Percentiles rank a stretch among this genome's conserved stretches.
These are phyloP conservation scores for Chlamydomonas sphaeroides DNA, from an alignment of 139 green algal genomes.

Conservation along the genomic window DNA sequence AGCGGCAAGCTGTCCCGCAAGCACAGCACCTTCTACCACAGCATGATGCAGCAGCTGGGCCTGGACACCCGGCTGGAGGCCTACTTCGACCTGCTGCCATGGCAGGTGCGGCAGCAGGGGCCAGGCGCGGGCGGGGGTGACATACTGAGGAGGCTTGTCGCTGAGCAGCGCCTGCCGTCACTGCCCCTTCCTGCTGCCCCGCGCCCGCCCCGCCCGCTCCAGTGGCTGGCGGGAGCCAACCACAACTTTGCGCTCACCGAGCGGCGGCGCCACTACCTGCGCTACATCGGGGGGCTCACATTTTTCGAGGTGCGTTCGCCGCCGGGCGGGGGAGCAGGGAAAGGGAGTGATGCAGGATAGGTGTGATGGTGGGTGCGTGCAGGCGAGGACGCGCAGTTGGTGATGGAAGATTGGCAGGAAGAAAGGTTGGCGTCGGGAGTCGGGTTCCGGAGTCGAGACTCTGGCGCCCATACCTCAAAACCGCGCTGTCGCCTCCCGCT, in stretches of 20 bases:
- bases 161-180: background rate
- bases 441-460: no score
- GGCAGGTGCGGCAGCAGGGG: conserved; percentile 43
- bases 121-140: background rate
- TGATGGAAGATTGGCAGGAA: no score
- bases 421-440: no score
- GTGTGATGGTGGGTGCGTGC: no score
- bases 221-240: conserved; percentile 63
- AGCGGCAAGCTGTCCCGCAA: conserved; percentile 60
- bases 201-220: background rate
- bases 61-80: conserved; percentile 57
- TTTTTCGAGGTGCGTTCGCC: conserved; percentile 62
- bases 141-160: no score
- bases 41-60: conserved; percentile 66
- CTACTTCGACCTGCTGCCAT: conserved; percentile 67
- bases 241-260: conserved; percentile 75
- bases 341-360: no score
- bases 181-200: background rate
- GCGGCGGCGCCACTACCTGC: conserved; percentile 65
- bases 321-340: no score
- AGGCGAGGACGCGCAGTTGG: no score
- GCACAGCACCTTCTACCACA: conserved; percentile 72
- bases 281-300: conserved; percentile 62
- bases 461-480: no score
- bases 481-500: no score